phyloP scores from a whole-genome alignment of 441 rosid genomes.

The Kokia cookei region DNA sequence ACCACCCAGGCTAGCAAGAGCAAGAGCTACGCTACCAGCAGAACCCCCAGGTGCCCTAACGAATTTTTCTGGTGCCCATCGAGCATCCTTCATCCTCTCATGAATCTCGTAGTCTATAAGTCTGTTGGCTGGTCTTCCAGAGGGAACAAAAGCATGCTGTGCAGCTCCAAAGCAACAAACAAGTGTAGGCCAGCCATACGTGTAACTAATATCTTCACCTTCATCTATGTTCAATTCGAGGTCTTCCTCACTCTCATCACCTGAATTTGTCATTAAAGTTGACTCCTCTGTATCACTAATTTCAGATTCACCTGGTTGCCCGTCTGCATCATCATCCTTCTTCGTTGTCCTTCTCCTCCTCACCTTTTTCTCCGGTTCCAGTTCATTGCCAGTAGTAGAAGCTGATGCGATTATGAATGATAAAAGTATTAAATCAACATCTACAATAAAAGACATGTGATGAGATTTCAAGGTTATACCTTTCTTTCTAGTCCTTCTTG shows the following conservation, averaged over 20 bases:
- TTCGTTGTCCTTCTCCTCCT: slow-evolving; percentile 35
- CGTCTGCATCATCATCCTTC: slow-evolving; percentile 33
- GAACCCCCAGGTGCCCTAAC: slow-evolving; percentile 85
- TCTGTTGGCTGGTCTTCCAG: slow-evolving; percentile 83
- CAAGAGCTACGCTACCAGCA: slow-evolving; percentile 78
- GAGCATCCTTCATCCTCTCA: slow-evolving; percentile 58
- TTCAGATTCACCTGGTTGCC: slow-evolving; percentile 36
- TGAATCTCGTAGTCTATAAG: slow-evolving; percentile 68
- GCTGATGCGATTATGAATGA: slow-evolving; percentile 31
- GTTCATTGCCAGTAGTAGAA: slow-evolving; percentile 38
- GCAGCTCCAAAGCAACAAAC: slow-evolving; percentile 96
- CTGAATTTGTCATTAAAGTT: slow-evolving; percentile 21
- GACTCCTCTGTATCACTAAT: slow-evolving; percentile 40
- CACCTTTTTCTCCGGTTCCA: slow-evolving; percentile 45
- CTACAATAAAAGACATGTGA: background rate
- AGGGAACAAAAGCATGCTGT: slow-evolving; percentile 82
- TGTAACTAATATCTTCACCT: slow-evolving; percentile 59
- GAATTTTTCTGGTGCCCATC: slow-evolving; percentile 64
- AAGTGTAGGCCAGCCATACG: slow-evolving; percentile 92
- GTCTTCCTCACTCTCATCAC: slow-evolving; percentile 55
- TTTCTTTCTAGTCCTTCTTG: slow-evolving; percentile 34
- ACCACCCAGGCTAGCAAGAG: slow-evolving; percentile 84
- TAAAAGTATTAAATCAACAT: slow-evolving; percentile 3
- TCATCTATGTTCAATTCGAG: slow-evolving; percentile 50
- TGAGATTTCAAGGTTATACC: slow-evolving; percentile 25